Base-by-base conservation (phyloP, 495 filamentous ascomycete genomes). In the Cenococcum geophilum region DNA sequence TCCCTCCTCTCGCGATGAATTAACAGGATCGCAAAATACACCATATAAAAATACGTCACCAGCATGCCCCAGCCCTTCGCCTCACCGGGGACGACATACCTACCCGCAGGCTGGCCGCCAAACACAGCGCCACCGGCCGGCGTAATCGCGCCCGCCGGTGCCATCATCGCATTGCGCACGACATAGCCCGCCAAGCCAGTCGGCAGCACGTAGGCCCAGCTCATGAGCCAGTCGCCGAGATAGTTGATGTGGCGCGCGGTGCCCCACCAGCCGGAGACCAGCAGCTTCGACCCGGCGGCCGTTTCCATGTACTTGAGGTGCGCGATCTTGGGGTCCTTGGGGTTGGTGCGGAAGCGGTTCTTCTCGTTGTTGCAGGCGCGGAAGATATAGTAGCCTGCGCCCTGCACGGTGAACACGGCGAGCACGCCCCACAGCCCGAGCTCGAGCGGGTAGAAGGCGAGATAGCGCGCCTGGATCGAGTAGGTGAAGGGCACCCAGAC, bases 211-310 rank as follows among this genome's bases (percentile, higher is more conserved):
- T 92, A 98, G 0, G 89, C 85, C 89, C 91, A 97, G 16, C 85
- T 82, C 84, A 95, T 89, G 56, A 92, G 75, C 92, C 92, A 97
- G 75, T 98, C 93, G 42, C 92, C 95, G n/a, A 95, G 74, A 72
- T 98, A 97, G 76, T 97, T 98, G 78, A 97, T 92, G 72, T 98
- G 95, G 18, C 95, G 81, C 12, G 91, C 87, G 21, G 80, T 76
- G 42, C 93, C 95, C 95, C 93, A 97, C 95, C 95, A 98, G 32
- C 93, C 93, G 5, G 88, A 88, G 1, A 82, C 83, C 69, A 98
- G 82, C 54, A 97, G 79, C 59, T 84, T 86, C 20, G 85, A 88
- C 36, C 93, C 93, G 9, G 82, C 79, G 70, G 86, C 85, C 25
- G 93, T 98, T 76, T 93, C 75, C 56, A 97, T 89, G 75, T 86